Evolutionary conservation across 177 flowering plant species (phyloP).

Genomic region (Vitis hybrid): DNA sequence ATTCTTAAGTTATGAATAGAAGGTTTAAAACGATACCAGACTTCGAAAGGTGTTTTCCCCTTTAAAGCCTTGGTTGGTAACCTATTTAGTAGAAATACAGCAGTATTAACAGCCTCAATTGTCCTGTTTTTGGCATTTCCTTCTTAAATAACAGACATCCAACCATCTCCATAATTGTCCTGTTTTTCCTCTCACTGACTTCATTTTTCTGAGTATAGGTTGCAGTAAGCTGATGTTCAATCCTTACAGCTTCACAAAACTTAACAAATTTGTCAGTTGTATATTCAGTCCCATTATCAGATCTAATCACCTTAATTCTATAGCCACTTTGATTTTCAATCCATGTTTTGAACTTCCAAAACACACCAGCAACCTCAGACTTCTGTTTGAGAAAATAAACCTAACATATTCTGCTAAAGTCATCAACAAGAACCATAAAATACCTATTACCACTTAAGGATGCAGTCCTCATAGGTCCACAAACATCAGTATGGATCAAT

Average conservation of each 20-base stretch:
- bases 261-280: too few species aligned
- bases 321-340: conserved; percentile 5
- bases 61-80: neutral
- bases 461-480: too few species aligned
- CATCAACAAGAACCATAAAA: too few species aligned
- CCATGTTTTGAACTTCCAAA: neutral
- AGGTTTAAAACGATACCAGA: neutral
- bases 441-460: too few species aligned
- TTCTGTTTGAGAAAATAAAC: too few species aligned
- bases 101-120: neutral
- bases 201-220: conserved; percentile 1
- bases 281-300: neutral
- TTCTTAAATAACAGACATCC: neutral
- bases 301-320: neutral
- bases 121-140: neutral
- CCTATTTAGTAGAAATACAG: conserved; percentile 4
- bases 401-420: too few species aligned
- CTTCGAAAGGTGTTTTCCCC: neutral
- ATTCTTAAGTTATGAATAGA: neutral
- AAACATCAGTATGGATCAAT: too few species aligned
- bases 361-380: neutral
- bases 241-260: neutral
- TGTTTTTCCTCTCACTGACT: conserved; percentile 2
- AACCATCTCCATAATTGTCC: neutral
- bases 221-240: conserved; percentile 1